Percentiles rank a stretch among this genome's conserved stretches.
These are phyloP conservation scores for Linanthus parryae DNA, from an alignment of 148 eudicot species.

Conservation along the genomic window DNA sequence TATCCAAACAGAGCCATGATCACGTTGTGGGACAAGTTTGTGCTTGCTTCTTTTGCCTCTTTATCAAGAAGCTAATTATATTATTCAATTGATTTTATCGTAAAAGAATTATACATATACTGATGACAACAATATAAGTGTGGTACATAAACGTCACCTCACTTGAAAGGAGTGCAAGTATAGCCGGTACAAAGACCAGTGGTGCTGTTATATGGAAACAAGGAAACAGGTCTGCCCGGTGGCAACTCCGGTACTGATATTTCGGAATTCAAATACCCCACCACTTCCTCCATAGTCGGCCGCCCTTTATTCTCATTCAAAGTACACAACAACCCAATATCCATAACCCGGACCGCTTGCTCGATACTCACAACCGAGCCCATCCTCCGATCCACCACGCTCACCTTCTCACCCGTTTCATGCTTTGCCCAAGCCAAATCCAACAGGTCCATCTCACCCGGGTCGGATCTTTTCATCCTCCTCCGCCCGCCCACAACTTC, in stretches of 20 bases:
- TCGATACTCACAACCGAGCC: constrained; percentile 44
- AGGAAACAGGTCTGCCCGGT: constrained; percentile 41
- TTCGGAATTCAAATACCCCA: constrained; percentile 35
- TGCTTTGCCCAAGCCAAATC: constrained; percentile 70
- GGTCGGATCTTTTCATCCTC: constrained; percentile 20
- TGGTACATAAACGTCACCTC: constrained; percentile 3
- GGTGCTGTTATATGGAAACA: constrained; percentile 43
- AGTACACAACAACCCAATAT: constrained; percentile 63
- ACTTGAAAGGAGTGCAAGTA: constrained; percentile 34
- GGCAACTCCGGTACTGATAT: constrained; percentile 51
- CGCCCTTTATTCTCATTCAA: constrained; percentile 62
- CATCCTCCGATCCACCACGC: constrained; percentile 60
- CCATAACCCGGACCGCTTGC: constrained; percentile 53
- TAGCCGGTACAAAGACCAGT: constrained; percentile 30
- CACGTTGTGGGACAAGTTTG: no score
- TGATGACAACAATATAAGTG: not conserved
- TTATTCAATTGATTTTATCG: no score
- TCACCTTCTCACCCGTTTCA: constrained; percentile 40
- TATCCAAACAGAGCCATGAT: no score
- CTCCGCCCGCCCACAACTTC: constrained; percentile 59
- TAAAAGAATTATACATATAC: not conserved
- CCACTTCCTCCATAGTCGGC: constrained; percentile 55
- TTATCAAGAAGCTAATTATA: no score
- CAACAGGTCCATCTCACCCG: constrained; percentile 43
- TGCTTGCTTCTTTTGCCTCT: no score